Evolutionary conservation across 768 basidiomycete species (phyloP).

Genomic region (Coprinopsis cinerea): DNA sequence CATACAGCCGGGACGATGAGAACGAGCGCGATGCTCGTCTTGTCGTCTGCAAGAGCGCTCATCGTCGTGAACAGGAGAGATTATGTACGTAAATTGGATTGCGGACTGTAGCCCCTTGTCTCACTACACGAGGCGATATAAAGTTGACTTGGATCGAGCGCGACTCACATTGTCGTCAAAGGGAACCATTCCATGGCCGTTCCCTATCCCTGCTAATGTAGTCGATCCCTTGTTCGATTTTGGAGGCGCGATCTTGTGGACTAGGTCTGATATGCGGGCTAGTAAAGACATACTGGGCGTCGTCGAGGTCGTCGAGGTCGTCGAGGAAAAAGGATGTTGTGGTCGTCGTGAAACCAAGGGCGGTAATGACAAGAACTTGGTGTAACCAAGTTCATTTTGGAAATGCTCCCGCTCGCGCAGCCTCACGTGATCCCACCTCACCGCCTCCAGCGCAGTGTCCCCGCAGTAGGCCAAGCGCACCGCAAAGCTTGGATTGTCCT

Average conservation of each 20-base stretch:
- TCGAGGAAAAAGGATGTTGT: no score
- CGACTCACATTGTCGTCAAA: constrained; percentile 72
- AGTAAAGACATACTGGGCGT: constrained; percentile 42
- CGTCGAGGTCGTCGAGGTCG: no score
- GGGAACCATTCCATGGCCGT: constrained; percentile 50
- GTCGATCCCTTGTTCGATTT: constrained; percentile 33
- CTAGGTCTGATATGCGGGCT: constrained; percentile 49
- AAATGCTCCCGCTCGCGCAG: not conserved
- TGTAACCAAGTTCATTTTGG: not conserved
- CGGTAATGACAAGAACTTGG: no score
- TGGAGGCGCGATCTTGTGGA: constrained; percentile 41
- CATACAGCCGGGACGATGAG: constrained; percentile 61
- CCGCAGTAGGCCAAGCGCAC: no score
- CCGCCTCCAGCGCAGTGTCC: no score
- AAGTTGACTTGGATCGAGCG: constrained; percentile 11
- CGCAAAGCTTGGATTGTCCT: no score
- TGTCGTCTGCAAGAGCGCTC: no score
- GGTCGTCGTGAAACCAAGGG: no score
- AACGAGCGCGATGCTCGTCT: constrained; percentile 46
- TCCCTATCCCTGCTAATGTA: constrained; percentile 53
- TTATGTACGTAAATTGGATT: not conserved
- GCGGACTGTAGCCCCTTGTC: not conserved
- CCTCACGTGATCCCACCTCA: constrained; percentile 2
- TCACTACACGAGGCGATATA: not conserved
- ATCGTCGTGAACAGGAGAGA: no score